Evolutionary conservation across 176 grass and related monocot species (phyloP).

Genomic region (Tillandsia leiboldiana): DNA sequence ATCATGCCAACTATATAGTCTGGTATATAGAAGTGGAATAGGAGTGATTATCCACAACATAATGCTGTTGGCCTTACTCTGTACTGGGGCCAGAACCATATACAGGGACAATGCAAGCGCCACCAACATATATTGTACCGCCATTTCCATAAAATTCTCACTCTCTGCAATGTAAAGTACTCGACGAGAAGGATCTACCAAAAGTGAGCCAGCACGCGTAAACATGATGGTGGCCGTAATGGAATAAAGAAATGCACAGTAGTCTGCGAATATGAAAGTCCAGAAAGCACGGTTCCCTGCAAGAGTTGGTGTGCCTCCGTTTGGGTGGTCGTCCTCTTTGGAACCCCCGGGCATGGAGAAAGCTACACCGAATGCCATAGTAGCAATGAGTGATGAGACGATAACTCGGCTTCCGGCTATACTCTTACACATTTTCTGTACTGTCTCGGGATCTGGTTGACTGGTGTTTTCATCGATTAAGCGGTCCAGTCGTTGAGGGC

Average conservation of each 20-base stretch:
- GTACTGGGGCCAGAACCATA: neutral
- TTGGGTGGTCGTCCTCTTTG: neutral
- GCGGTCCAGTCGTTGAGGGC: neutral
- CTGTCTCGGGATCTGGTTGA: neutral
- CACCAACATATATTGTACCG: neutral
- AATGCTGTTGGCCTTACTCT: neutral
- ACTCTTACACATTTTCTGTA: neutral
- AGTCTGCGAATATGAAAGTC: conserved; percentile 5
- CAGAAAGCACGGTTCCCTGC: neutral
- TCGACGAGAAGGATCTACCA: neutral
- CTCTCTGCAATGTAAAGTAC: neutral
- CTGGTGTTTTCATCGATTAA: neutral
- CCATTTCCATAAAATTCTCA: neutral
- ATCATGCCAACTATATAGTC: neutral
- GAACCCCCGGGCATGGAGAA: conserved; percentile 16
- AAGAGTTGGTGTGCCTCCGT: neutral
- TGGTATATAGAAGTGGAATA: neutral
- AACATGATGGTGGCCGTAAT: neutral
- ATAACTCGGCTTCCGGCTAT: neutral
- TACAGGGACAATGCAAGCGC: conserved; percentile 7
- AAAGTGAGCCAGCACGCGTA: neutral
- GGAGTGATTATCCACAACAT: neutral
- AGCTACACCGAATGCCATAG: conserved; percentile 20
- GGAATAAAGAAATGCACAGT: conserved; percentile 1
- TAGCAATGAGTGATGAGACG: conserved; percentile 9